Base-by-base conservation (phyloP, 1,284 basidiomycete genomes). In the Cryptococcus jaspeensis region DNA sequence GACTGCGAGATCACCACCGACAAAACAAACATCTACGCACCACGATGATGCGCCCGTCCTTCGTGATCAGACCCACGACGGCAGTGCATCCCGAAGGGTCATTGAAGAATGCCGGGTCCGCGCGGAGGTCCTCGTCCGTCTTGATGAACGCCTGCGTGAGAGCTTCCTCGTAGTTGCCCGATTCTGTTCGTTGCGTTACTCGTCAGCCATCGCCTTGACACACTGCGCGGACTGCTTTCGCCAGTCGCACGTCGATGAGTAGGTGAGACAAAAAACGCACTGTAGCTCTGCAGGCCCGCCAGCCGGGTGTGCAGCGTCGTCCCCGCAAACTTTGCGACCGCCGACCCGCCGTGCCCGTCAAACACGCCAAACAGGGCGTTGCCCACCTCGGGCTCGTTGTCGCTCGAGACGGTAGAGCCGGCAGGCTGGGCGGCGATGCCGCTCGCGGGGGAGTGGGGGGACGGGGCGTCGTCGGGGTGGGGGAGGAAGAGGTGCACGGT, bases 31-130 rank as follows among this genome's bases (percentile, higher is more conserved):
- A 16, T 80, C 84, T 59, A 82, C 93, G 86, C 57, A 90, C 89
- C 71, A 87, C 87, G 62, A 96, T 85, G 76, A 87, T 87, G 38
- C 76, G 65, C 43, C 84, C 83, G 71, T 92, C 87, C 40, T 81
- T 75, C 11, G 92, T 93, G 50, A 95, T 76, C 50, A 97, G 80
- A 12, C 88, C 89, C 8, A 91, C 88, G 12, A 99, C 92, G 16
- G 96, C 95, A 1, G 96, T 99, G 76, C 94, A 98, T 9, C 96
- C 96, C 7, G 95, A 98, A 0, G 92, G 88, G 75, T 99, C 96
- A 67, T 88, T 86, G 60, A 85, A 84, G 78, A 91, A 92, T 53
- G 85, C 84, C 50, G 91, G 88, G 75, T 92, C 93, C 52, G 87
- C 86, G 60, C 92, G 82, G 46, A 99, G 82, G 77, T 97, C 95